These are phyloP conservation scores for Trametopsis cervina DNA, from an alignment of 768 basidiomycete genomes.

Conservation along the genomic window DNA sequence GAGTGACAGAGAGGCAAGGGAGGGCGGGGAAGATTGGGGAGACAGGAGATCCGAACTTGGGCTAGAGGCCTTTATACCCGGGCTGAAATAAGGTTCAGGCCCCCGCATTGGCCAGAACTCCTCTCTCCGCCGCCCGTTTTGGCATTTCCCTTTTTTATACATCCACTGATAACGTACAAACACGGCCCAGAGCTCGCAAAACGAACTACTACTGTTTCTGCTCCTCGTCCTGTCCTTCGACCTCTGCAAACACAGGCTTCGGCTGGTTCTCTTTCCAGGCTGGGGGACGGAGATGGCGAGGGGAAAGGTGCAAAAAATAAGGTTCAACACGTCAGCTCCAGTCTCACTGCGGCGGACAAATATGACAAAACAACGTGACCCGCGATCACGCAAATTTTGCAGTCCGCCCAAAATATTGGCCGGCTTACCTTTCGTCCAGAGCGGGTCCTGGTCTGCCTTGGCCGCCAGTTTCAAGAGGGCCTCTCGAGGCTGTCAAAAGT, in stretches of 20 bases:
- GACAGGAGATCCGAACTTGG: conserved; percentile 55
- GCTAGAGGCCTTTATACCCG: conserved; percentile 74
- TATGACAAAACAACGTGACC: conserved; percentile 33
- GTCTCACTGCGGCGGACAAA: conserved; percentile 28
- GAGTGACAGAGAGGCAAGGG: conserved; percentile 24
- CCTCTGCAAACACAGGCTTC: conserved; percentile 73
- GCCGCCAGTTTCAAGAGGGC: conserved; percentile 92
- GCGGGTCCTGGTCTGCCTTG: conserved; percentile 66
- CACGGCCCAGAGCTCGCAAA: too few species aligned
- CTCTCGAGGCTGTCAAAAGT: conserved; percentile 94
- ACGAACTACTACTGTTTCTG: conserved; percentile 34
- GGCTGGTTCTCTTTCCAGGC: conserved; percentile 87
- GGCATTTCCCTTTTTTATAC: not conserved
- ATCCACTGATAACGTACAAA: conserved; percentile 11
- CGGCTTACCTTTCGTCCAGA: conserved; percentile 77
- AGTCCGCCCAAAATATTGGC: conserved; percentile 12
- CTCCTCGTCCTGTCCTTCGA: conserved; percentile 49
- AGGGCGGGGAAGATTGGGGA: conserved; percentile 56
- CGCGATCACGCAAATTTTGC: conserved; percentile 13
- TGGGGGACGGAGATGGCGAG: conserved; percentile 29
- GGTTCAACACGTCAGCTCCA: conserved; percentile 24
- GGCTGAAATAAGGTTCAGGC: conserved; percentile 80
- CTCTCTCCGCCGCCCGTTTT: conserved; percentile 8
- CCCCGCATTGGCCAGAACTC: conserved; percentile 40
- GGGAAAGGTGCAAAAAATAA: conserved; percentile 9